Evolutionary conservation across 2,329 filamentous ascomycete genomes (phyloP), one percentile per base, ranked within the genome.

Genomic region (Neonectria faginata): DNA sequence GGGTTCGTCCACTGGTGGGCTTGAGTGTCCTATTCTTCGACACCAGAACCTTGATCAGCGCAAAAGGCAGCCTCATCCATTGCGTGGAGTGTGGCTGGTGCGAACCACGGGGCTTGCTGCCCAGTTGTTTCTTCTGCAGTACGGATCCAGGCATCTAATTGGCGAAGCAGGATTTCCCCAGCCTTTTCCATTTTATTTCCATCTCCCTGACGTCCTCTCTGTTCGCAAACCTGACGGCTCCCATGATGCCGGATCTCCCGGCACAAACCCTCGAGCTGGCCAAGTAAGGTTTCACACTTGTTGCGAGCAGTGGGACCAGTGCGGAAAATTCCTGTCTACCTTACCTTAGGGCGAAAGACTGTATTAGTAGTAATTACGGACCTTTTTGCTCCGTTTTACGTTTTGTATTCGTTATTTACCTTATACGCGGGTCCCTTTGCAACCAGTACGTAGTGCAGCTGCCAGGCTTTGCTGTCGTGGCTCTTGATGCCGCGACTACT

Each of bases 201-300:
- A 57, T 44, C 54, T 59, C 33, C 48, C 67, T 71, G 62, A 70
- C 69, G 62, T 60, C 52, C 60, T 57, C 42, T 54, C 61, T 53
- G 52, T 52, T 33, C 61, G 51, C 39, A 55, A 52, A 54, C 33
- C 57, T 54, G 29, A 33, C 60, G 50, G 47, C 57, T 55, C 56
- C 29, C 41, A 36, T 53, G 52, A 67, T 70, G 69, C 63, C 71
- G 71, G 65, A 64, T 68, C 68, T 66, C 61, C 69, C 71, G 69
- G 65, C 39, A 60, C 44, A 62, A 63, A 29, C 33, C 47, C 57
- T 56, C 50, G 51, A 54, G 52, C 22, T 47, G 27, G 53, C 42
- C 61, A 62, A 60, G 65, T 57, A 59, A 54, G 59, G 60, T 33
- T 62, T 59, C 51, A 36, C 31, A 39, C 50, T 42, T 29, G 45